These are phyloP conservation scores for Colletotrichum cuscutae DNA, from an alignment of 2,329 filamentous ascomycete genomes.

Conservation along the genomic window DNA sequence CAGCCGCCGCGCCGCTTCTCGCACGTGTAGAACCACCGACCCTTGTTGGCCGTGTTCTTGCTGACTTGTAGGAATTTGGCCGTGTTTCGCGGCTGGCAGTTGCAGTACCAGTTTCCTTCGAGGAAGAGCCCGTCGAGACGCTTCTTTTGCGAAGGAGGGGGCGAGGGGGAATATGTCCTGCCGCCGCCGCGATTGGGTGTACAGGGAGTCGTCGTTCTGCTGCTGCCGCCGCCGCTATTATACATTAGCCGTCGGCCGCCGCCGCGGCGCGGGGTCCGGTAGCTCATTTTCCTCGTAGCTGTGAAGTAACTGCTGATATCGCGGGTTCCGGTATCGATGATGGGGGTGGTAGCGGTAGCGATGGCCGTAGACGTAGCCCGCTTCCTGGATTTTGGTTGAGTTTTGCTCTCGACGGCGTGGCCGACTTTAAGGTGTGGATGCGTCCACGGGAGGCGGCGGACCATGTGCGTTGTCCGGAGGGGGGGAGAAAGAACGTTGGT, in stretches of 20 bases:
- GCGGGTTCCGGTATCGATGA: neutral
- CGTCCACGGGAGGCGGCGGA: conserved; percentile 31
- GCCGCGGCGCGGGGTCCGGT: conserved; percentile 14
- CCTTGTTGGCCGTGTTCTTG: conserved; percentile 51
- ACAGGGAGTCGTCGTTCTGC: neutral
- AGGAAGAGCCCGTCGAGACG: conserved; percentile 46
- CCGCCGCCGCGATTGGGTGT: neutral
- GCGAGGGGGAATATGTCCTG: conserved; percentile 5
- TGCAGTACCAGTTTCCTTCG: conserved; percentile 51
- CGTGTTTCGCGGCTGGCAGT: conserved; percentile 53
- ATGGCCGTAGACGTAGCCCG: neutral
- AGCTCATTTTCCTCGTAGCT: conserved; percentile 6
- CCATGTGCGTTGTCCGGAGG: conserved; percentile 8
- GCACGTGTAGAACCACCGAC: conserved; percentile 56
- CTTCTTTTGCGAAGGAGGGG: conserved; percentile 41
- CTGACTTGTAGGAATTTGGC: conserved; percentile 49
- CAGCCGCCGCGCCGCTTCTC: conserved; percentile 46
- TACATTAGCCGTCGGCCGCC: conserved; percentile 26
- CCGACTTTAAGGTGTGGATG: conserved; percentile 29
- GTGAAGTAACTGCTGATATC: neutral
- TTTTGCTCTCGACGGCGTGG: neutral
- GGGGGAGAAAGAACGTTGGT: neutral
- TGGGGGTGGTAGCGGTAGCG: neutral
- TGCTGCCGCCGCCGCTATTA: neutral
- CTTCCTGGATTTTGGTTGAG: neutral